phyloP scores from a whole-genome alignment of 2,329 filamentous ascomycete genomes.

The Pyrenophora teres region DNA sequence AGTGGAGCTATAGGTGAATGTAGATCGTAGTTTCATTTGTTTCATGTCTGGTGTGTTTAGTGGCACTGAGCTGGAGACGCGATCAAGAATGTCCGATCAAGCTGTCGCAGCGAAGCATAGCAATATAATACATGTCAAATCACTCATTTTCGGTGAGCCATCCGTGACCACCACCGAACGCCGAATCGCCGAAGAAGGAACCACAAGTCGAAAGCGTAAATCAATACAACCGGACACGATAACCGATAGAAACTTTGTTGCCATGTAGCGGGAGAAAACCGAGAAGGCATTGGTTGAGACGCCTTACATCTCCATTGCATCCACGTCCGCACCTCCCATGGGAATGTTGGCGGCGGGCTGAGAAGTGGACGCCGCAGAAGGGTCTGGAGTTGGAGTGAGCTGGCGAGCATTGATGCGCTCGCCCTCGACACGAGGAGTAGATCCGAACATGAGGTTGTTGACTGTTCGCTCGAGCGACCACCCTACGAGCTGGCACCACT shows the following conservation, averaged over 20 bases:
- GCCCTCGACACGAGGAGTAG: constrained; percentile 44
- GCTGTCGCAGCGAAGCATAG: constrained; percentile 40
- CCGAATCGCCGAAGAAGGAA: constrained; percentile 37
- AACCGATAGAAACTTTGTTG: constrained; percentile 29
- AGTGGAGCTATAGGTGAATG: background rate
- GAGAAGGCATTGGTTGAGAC: constrained; percentile 14
- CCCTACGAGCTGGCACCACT: constrained; percentile 53
- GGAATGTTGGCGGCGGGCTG: constrained; percentile 25
- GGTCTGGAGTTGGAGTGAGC: constrained; percentile 40
- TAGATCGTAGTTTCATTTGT: constrained; percentile 29
- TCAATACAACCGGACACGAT: constrained; percentile 27
- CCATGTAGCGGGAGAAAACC: constrained; percentile 22
- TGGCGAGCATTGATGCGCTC: constrained; percentile 46
- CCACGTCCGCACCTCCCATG: constrained; percentile 28
- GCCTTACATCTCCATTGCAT: constrained; percentile 46
- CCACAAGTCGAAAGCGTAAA: constrained; percentile 32
- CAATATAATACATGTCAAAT: constrained; percentile 39
- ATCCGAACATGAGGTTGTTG: constrained; percentile 44
- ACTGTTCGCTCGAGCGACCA: constrained; percentile 46
- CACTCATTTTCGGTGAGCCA: constrained; percentile 34
- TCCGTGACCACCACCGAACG: constrained; percentile 40
- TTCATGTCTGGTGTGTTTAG: constrained; percentile 31
- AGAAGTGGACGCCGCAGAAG: constrained; percentile 27
- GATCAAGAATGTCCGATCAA: constrained; percentile 43
- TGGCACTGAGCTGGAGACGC: constrained; percentile 32